Base-by-base conservation (phyloP, 1,284 basidiomycete genomes). In the Cryptococcus amylolentus region DNA sequence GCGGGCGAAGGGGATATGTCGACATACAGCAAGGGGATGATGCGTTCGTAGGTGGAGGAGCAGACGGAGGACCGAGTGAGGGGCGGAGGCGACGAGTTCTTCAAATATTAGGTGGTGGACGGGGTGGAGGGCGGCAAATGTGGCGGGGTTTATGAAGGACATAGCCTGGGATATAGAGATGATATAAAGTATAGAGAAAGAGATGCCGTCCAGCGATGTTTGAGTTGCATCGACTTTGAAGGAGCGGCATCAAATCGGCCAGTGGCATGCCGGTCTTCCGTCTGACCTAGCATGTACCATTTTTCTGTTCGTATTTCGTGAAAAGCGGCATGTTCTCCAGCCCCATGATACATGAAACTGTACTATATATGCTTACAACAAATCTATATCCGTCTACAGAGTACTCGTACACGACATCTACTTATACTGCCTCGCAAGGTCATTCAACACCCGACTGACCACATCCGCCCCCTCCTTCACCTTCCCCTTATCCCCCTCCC, bases 401-500 rank as follows among this genome's bases (percentile, higher is more conserved):
- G 23, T 23, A n/a, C n/a, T n/a, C n/a, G 56, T 86, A 3, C 23
- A 23, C 23, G 23, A 23, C 23, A 23, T 23, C 23, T 23, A 23
- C 23, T 23, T 23, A 23, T 23, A 23, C 23, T 23, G 23, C 23
- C 23, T 23, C 23, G 23, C 23, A 23, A 23, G 23, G 23, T 23
- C 84, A 73, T 89, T 89, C 63, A 90, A 70, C 65, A 82, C 84
- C 58, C 77, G 8, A 50, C 55, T 57, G 14, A 59, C 55, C n/a
- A 37, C 12, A 35, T 86, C 88, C 5, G 85, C 86, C 0, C 82
- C 86, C 57, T 84, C 83, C 63, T 86, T 83, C 3, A 90, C 84
- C 28, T 62, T 68, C 20, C 63, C 78, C 65, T 71, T 83, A 49
- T 91, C 88, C 42, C 73, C 72, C 43, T 83, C 83, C 8, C 76